Conservation (phyloP, 192 early-diverging fungal genomes). For the Backusella psychrophila region DNA sequence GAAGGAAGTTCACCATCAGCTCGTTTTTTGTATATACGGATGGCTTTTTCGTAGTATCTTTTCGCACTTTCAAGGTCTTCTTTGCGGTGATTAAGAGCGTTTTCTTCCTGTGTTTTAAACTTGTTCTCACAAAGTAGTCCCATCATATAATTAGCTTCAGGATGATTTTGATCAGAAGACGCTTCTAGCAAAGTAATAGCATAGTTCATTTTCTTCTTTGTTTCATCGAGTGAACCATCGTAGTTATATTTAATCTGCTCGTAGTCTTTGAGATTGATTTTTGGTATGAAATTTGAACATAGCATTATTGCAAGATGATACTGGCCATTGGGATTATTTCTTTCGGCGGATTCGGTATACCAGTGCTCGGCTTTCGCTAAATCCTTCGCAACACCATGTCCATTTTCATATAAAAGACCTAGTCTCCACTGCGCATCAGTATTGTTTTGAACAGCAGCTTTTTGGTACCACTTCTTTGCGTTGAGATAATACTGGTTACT, state of each 20-base stretch:
- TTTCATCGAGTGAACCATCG: no score
- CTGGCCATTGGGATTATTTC: neutral
- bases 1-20: neutral
- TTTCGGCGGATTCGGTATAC: neutral
- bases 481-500: neutral
- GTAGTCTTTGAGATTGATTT: neutral
- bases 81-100: neutral
- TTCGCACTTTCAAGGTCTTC: neutral
- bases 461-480: neutral
- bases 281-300: neutral
- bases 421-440: neutral
- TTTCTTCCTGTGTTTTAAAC: neutral
- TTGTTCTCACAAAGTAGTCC: neutral
- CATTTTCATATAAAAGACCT: neutral
- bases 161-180: neutral
- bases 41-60: neutral
- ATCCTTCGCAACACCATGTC: neutral
- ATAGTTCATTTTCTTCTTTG: neutral
- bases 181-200: neutral
- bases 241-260: neutral
- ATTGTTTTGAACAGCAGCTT: neutral
- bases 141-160: neutral
- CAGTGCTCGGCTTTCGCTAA: neutral
- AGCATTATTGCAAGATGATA: neutral
- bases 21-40: neutral